These are phyloP conservation scores for Penicillium sclerotiorum DNA, from an alignment of 2,329 filamentous ascomycete species.

Conservation along the genomic window DNA sequence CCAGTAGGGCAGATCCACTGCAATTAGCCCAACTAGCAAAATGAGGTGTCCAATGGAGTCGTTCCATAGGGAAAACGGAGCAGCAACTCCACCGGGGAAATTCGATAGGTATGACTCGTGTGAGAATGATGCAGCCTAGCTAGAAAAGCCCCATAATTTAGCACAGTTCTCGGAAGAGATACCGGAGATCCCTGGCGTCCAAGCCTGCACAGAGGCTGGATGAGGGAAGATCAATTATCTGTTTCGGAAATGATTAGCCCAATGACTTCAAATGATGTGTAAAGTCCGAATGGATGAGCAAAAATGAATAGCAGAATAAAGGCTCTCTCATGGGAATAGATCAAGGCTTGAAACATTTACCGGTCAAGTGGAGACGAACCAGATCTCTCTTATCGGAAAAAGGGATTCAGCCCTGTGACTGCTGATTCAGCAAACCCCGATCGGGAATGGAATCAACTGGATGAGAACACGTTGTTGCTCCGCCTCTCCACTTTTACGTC, in stretches of 20 bases:
- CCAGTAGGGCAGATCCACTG: constrained; percentile 6
- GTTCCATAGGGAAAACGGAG: constrained; percentile 12
- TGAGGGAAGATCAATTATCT: too few species aligned
- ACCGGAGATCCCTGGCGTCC: constrained; percentile 10
- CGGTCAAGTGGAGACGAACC: not conserved
- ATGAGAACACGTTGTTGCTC: constrained; percentile 33
- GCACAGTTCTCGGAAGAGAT: constrained; percentile 12
- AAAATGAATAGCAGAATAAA: too few species aligned
- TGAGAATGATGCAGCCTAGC: constrained; percentile 26
- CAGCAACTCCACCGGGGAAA: constrained; percentile 13
- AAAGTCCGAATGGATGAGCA: too few species aligned
- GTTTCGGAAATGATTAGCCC: too few species aligned
- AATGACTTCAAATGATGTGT: too few species aligned
- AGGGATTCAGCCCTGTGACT: constrained; percentile 27
- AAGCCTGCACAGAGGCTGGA: not conserved
- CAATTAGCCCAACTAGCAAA: not conserved
- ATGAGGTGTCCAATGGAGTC: constrained; percentile 6
- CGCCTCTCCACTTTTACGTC: constrained; percentile 17
- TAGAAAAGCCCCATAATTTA: constrained; percentile 19
- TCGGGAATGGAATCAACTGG: constrained; percentile 22
- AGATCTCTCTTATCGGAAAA: not conserved
- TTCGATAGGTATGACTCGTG: constrained; percentile 17
- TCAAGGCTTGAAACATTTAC: too few species aligned
- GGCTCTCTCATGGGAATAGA: too few species aligned
- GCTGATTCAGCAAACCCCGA: constrained; percentile 22